Percentiles rank a stretch among this genome's conserved stretches.
phyloP scores from a whole-genome alignment of 2,329 filamentous ascomycete species.

The Sclerotinia borealis region DNA sequence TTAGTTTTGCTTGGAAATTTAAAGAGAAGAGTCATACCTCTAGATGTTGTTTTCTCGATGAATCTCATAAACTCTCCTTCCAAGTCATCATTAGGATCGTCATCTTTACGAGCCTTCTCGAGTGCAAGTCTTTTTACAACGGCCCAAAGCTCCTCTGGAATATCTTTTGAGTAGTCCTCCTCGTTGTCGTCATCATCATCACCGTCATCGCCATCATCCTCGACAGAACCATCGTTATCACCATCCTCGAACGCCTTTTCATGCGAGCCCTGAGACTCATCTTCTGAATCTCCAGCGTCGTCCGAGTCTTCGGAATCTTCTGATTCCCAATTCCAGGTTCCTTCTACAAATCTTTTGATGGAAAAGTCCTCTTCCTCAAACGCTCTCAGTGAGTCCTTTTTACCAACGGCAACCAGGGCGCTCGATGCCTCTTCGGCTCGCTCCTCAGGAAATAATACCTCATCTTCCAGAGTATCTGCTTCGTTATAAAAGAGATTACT shows the following conservation, averaged over 20 bases:
- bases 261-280: background rate
- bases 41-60: slow-evolving; percentile 34
- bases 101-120: background rate
- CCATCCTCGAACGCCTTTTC: background rate
- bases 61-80: slow-evolving; percentile 30
- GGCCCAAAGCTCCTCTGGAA: background rate
- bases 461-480: slow-evolving; percentile 37
- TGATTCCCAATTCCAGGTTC: slow-evolving; percentile 12
- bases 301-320: slow-evolving; percentile 11
- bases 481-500: slow-evolving; percentile 35
- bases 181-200: background rate
- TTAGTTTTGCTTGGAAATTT: background rate
- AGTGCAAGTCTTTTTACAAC: slow-evolving; percentile 2
- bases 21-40: slow-evolving; percentile 14
- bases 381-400: slow-evolving; percentile 9
- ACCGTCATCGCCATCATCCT: background rate
- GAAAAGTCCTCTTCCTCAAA: slow-evolving; percentile 17
- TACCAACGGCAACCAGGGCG: slow-evolving; percentile 8
- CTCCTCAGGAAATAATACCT: slow-evolving; percentile 37
- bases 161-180: background rate
- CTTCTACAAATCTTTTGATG: slow-evolving; percentile 13
- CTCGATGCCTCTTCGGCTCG: background rate
- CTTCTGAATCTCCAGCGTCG: background rate
- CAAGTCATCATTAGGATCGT: background rate
- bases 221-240: background rate